Evolutionary conservation across 352 stramenopile species (phyloP), one percentile per base, ranked within the genome.

Genomic region (Achlya hypogyna): DNA sequence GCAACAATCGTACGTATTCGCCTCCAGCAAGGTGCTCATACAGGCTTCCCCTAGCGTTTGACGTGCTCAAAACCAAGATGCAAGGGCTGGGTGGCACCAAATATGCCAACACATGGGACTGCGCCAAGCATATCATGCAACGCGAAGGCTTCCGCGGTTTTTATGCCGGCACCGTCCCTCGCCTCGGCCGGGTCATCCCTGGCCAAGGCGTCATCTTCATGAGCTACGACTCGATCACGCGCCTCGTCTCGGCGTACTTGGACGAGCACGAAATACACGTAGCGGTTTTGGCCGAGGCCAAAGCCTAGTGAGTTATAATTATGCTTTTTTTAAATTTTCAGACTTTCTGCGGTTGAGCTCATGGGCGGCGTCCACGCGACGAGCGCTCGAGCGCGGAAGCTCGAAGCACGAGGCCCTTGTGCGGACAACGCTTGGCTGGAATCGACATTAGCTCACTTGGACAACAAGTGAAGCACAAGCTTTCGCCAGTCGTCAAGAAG

Each of bases 201-300:
- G 95, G 95, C n/a, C 95, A 98, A 74, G 95, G 95, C 58, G 96
- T 98, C 53, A 98, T 98, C 74, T 98, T 98, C 75, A 98, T 98
- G 90, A 91, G 84, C 14, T 94, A 93, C 73, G 87, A 96, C 67
- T 75, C 79, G 64, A 89, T 96, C 69, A 81, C 81, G 29, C 74
- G 75, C 51, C 51, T 73, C 32, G 81, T 91, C 16, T 75, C 81
- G 1, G 64, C 54, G 23, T 79, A 87, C 58, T 70, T 91, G 1
- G 82, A 91, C 12, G 69, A 72, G 31, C 31, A 72, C 16, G 34
- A 29, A 10, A 18, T 65, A 5, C 22, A 51, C 22, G 53, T 49
- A 34, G 10, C 34, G 53, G 28, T 63, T 49, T 1, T 51, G 12
- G 27, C 31, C 2, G 28, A 51, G 2, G 31, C 28, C 38, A 63